Conservation (phyloP, 148 eudicot genomes). For the Dianthus caryophyllus region DNA sequence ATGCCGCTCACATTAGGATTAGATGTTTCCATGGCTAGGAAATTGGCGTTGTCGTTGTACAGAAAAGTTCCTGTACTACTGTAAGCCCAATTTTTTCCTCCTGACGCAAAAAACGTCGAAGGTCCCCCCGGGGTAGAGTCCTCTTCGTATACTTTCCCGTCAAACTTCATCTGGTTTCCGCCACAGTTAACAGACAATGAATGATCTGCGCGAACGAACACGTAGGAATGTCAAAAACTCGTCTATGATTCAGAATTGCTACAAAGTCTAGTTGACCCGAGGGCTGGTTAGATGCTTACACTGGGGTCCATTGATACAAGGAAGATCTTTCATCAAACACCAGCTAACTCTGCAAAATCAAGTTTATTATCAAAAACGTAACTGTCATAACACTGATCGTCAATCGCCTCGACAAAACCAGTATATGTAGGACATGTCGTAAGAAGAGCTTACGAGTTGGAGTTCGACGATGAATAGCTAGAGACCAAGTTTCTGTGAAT, state of each 20-base stretch:
- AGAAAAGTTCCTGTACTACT: constrained; percentile 62
- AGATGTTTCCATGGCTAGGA: constrained; percentile 28
- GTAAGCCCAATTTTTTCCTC: constrained; percentile 66
- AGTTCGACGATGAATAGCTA: constrained; percentile 30
- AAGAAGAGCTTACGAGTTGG: constrained; percentile 42
- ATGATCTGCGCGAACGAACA: constrained; percentile 35
- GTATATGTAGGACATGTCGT: not conserved
- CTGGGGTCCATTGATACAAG: constrained; percentile 40
- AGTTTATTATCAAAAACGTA: not conserved
- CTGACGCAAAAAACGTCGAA: constrained; percentile 38
- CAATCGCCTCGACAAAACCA: not conserved
- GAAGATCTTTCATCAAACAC: constrained; percentile 57
- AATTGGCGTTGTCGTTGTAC: constrained; percentile 26
- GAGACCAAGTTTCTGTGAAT: constrained; percentile 66
- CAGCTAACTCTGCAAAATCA: constrained; percentile 35
- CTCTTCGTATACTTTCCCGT: constrained; percentile 47
- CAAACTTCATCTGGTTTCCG: constrained; percentile 37
- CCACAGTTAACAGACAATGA: constrained; percentile 77
- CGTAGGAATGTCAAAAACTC: too few species aligned
- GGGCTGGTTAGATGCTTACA: constrained; percentile 31
- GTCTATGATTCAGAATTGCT: too few species aligned
- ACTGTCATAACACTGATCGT: too few species aligned
- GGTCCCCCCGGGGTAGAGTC: constrained; percentile 37
- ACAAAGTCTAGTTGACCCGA: too few species aligned
- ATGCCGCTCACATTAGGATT: constrained; percentile 31